phyloP scores from a whole-genome alignment of 225 moss, liverwort and hornwort species.

The Physcomitrium patens region DNA sequence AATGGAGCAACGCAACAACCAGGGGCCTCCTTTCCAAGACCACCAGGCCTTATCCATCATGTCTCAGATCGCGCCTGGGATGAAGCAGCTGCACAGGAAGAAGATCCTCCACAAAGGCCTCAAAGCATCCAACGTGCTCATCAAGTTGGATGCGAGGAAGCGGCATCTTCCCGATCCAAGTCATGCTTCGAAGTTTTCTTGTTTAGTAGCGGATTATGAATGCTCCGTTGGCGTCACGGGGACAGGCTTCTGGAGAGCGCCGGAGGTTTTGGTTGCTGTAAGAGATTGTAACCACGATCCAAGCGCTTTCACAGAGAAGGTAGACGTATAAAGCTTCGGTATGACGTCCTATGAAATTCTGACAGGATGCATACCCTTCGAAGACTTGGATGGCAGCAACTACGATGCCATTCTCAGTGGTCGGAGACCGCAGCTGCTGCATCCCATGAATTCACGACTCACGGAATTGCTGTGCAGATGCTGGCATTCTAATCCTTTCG shows the following conservation, averaged over 20 bases:
- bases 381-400: neutral
- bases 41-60: conserved; percentile 37
- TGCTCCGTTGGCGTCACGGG: neutral
- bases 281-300: neutral
- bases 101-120: conserved; percentile 10
- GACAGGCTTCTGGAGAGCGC: neutral
- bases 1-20: conserved; percentile 28
- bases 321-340: conserved; percentile 2
- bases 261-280: neutral
- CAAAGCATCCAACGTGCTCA: conserved; percentile 29
- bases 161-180: neutral
- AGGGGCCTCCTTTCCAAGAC: conserved; percentile 34
- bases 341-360: conserved; percentile 17
- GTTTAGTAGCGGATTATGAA: conserved; percentile 11
- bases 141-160: neutral
- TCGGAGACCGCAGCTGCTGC: conserved; percentile 40
- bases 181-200: conserved; percentile 29
- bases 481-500: conserved; percentile 44
- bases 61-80: conserved; percentile 25
- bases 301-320: neutral
- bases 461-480: conserved; percentile 43
- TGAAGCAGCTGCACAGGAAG: neutral
- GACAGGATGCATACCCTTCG: neutral
- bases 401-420: conserved; percentile 38
- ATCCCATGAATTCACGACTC: conserved; percentile 42